Evolutionary conservation across 2,329 filamentous ascomycete genomes (phyloP), one percentile per base, ranked within the genome.

Genomic region (Zasmidium citrigriseum): DNA sequence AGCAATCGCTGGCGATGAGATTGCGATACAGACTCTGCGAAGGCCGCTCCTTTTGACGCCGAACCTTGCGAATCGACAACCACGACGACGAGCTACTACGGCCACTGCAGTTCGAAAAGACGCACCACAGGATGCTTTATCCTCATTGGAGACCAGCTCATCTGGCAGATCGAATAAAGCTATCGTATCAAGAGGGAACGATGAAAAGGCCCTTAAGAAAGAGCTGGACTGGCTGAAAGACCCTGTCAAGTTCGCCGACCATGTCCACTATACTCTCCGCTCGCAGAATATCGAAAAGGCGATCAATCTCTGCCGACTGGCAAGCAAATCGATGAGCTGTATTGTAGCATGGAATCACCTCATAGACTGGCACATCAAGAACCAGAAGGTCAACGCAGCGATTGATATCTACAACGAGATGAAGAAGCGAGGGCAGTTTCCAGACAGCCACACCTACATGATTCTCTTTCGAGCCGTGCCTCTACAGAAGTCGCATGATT

Each of bases 341-440:
- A 79, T 84, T 3, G 92, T 96, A 58, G 87, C 89, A 58, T 99
- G 93, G 93, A 98, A 98, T 74, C 85, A 90, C 70, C 75, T 96
- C 46, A 87, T 99, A 57, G 83, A 88, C 57, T 86, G 91, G 73
- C 80, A 85, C 61, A 77, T 97, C 72, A 76, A 82, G 45, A 78
- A 85, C 22, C 79, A 84, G 45, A 81, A 82, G 52, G 74, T 91
- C 29, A 81, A 82, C 59, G 77, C 80, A 20, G 93, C 90, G 18
- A 76, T 96, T 57, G 92, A 89, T 75, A 79, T 91, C n/a, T 97
- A 87, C 77, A 96, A 97, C 73, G 93, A 98, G 89, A 98, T 99
- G 93, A 99, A 98, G 78, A 98, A 98, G 77, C 84, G 92, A 61
- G 88, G 82, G 4, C 89, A 96, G 68, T 80, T 83, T 23, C 93